Conservation (phyloP, 73 alveolate genomes). For the Paraurostyla sp. region DNA sequence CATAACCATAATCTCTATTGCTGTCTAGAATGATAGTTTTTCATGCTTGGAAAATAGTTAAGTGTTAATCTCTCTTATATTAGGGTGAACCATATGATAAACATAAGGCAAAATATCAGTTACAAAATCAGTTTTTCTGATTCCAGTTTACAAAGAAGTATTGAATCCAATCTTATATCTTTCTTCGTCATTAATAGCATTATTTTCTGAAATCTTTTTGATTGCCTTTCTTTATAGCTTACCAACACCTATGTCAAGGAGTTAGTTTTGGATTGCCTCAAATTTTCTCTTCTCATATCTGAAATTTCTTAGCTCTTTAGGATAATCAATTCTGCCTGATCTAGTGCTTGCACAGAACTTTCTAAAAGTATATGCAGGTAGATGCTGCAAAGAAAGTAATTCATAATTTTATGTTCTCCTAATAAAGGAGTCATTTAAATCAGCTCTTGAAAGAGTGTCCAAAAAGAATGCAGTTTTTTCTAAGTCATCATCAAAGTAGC, state of each 20-base stretch:
- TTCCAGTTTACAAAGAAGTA: slow-evolving; percentile 29
- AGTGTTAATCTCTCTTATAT: slow-evolving; percentile 54
- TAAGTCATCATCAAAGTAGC: slow-evolving; percentile 53
- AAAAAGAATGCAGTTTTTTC: slow-evolving; percentile 56
- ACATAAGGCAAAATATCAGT: slow-evolving; percentile 36
- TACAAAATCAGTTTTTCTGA: slow-evolving; percentile 18
- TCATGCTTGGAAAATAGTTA: slow-evolving; percentile 32
- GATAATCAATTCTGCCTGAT: neutral
- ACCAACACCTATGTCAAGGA: neutral
- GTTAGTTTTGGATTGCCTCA: neutral
- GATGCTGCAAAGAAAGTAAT: neutral
- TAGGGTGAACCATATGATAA: slow-evolving; percentile 62
- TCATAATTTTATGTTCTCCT: slow-evolving; percentile 55
- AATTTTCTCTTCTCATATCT: neutral
- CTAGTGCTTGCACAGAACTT: slow-evolving; percentile 16
- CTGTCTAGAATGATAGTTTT: slow-evolving; percentile 23
- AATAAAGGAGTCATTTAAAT: neutral
- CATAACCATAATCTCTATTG: slow-evolving; percentile 57
- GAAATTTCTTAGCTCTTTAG: slow-evolving; percentile 7
- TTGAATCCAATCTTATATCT: neutral
- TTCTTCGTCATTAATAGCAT: neutral
- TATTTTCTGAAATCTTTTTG: neutral
- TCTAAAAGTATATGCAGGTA: slow-evolving; percentile 44
- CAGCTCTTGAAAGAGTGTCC: slow-evolving; percentile 39
- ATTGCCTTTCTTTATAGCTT: slow-evolving; percentile 11